These are phyloP conservation scores for Wickerhamomyces mucosus DNA, from an alignment of 805 yeast genomes.

Conservation along the genomic window DNA sequence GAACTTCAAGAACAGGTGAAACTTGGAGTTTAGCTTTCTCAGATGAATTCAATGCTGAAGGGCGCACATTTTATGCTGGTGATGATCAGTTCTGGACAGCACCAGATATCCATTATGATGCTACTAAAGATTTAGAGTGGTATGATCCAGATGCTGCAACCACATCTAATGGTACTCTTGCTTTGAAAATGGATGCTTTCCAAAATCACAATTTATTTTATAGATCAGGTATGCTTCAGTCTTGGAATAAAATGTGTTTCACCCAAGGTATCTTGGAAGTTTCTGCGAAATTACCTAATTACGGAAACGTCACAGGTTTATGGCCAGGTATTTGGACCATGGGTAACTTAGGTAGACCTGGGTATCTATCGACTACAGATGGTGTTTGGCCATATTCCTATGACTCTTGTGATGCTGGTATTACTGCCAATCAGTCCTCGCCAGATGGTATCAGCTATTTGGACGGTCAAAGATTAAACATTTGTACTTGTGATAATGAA, in stretches of 20 bases:
- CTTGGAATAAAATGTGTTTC: constrained; percentile 88
- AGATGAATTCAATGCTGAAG: constrained; percentile 86
- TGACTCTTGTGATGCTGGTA: constrained; percentile 85
- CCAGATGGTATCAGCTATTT: constrained; percentile 81
- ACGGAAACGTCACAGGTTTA: constrained; percentile 68
- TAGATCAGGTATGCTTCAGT: constrained; percentile 86
- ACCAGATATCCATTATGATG: constrained; percentile 74
- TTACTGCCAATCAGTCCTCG: constrained; percentile 87
- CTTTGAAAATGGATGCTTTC: constrained; percentile 70
- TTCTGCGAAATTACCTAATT: constrained; percentile 70
- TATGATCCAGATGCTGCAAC: constrained; percentile 85
- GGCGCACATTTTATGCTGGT: constrained; percentile 82
- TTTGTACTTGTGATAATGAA: constrained; percentile 74
- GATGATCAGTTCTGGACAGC: constrained; percentile 92
- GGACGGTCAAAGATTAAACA: constrained; percentile 72
- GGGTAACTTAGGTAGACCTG: constrained; percentile 91
- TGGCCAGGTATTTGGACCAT: constrained; percentile 98
- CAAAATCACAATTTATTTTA: constrained; percentile 70
- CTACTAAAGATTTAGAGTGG: constrained; percentile 90
- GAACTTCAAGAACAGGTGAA: constrained; percentile 49
- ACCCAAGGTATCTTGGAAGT: constrained; percentile 76
- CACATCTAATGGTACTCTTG: constrained; percentile 65
- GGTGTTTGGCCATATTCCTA: constrained; percentile 96
- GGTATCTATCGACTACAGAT: constrained; percentile 76
- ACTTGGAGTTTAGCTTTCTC: constrained; percentile 74